These are phyloP conservation scores for Sporothrix euskadiensis DNA, from an alignment of 2,329 filamentous ascomycete genomes.

Conservation along the genomic window DNA sequence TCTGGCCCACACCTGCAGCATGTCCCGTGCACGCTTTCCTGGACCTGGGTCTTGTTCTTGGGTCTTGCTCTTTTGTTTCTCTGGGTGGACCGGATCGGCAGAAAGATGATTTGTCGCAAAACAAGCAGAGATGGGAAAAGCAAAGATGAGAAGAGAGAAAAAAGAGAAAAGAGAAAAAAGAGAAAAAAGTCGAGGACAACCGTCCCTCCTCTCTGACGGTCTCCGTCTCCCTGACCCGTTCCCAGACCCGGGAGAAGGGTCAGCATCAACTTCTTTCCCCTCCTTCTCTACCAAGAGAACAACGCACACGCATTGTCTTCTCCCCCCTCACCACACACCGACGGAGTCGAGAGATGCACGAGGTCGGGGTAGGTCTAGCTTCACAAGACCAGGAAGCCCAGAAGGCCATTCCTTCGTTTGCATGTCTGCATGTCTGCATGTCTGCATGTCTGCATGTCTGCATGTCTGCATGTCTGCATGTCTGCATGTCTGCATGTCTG, in stretches of 20 bases:
- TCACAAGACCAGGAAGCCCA: neutral
- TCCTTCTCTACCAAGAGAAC: neutral
- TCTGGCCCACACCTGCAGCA: neutral
- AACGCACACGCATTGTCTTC: neutral
- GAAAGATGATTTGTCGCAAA: constrained; percentile 22
- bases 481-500: too few relatives aligned
- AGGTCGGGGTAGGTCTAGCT: neutral
- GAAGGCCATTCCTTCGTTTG: neutral
- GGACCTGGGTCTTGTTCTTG: neutral
- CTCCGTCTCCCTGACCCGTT: neutral
- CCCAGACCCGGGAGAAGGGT: neutral
- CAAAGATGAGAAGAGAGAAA: neutral
- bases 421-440: neutral
- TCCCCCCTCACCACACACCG: constrained; percentile 4
- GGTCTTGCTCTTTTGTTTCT: neutral
- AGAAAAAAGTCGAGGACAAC: neutral
- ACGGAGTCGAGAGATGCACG: neutral
- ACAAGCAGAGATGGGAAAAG: neutral
- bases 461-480: neutral
- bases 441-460: constrained; percentile 1
- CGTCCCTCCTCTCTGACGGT: neutral
- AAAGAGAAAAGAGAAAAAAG: neutral
- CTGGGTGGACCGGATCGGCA: constrained; percentile 8
- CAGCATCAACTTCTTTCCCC: neutral
- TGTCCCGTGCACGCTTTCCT: neutral